Base-by-base conservation (phyloP, 1,139 yeast genomes). In the Geotrichum citri-aurantii region DNA sequence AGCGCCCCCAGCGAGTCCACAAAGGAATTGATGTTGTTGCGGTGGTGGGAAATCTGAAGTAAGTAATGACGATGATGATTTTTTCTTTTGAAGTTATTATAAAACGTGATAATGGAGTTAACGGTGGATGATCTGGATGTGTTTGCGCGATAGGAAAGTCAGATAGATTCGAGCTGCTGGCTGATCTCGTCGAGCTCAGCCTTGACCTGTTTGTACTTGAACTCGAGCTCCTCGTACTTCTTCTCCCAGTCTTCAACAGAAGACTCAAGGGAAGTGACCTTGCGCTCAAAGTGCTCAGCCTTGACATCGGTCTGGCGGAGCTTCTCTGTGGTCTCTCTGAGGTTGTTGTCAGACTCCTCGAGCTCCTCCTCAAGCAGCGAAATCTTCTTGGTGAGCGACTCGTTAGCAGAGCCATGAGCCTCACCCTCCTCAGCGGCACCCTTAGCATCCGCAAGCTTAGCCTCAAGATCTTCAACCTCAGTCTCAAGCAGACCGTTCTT, bases 251-350 rank as follows among this genome's bases (percentile, higher is more conserved):
- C 90, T 69, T 90, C 95, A 77, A 89, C 90, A 79, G 93, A 98
- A 65, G 86, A 79, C 79, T 93, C 98, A 71, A 92, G 82, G 33
- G 96, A 88, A 60, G 90, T 82, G 63, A 93, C 96, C 79, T 88
- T 90, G 79, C 97, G 89, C 78, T 92, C 97, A 76, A 91, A 83
- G 77, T 90, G 96, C 78, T 95, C 99, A 65, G 95, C 95, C 79
- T 91, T 90, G 78, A 95, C 85, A 72, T 95, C 99, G 62, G 96
- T 86, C 74, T 90, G 96, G 76, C 97, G 90, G 75, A 92, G 83
- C 80, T 91, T 90, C 71, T 87, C 92, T 65, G 96, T 90, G 65
- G 97, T 89, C 75, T 89, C 95, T 77, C 91, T 88, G 80, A 91
- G 82, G 79, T 88, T 88, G 74, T 85, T 83, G 76, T 93, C 98